phyloP scores from a whole-genome alignment of 805 yeast species.

The Suhomyces pyralidae region DNA sequence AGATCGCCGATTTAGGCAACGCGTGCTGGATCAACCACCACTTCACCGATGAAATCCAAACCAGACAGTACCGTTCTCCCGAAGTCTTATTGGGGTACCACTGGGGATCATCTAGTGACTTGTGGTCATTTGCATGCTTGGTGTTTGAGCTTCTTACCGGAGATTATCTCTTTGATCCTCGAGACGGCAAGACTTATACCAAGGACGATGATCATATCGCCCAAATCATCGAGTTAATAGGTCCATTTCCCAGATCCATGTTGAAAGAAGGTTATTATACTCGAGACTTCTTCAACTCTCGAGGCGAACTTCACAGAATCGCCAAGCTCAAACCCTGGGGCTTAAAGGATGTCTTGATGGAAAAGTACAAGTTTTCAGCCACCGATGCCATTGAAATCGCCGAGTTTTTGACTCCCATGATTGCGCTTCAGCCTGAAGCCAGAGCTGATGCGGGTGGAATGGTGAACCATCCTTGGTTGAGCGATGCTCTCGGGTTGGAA shows the following conservation, averaged over 20 bases:
- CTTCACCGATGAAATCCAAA: constrained; percentile 66
- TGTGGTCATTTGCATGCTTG: constrained; percentile 95
- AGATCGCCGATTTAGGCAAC: constrained; percentile 69
- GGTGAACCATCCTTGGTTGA: constrained; percentile 82
- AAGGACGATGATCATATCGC: constrained; percentile 97
- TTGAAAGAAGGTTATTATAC: constrained; percentile 61
- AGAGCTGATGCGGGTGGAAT: constrained; percentile 97
- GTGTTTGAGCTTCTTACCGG: constrained; percentile 91
- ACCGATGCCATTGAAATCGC: constrained; percentile 70
- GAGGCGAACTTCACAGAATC: constrained; percentile 74
- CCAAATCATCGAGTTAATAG: constrained; percentile 82
- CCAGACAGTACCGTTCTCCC: constrained; percentile 65
- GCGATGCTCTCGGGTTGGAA: constrained; percentile 75
- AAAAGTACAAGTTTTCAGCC: constrained; percentile 74
- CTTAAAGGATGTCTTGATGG: constrained; percentile 71
- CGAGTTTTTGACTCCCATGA: constrained; percentile 81
- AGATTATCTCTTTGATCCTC: constrained; percentile 91
- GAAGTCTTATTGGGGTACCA: constrained; percentile 54
- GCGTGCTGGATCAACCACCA: constrained; percentile 64
- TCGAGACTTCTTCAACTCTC: constrained; percentile 58
- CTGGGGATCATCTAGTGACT: constrained; percentile 95
- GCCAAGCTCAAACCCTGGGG: constrained; percentile 88
- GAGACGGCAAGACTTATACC: constrained; percentile 66
- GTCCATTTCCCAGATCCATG: constrained; percentile 60
- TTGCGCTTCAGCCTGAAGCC: constrained; percentile 67